Conservation (phyloP, 2,329 filamentous ascomycete species). For the Lachnum nothofagi region DNA sequence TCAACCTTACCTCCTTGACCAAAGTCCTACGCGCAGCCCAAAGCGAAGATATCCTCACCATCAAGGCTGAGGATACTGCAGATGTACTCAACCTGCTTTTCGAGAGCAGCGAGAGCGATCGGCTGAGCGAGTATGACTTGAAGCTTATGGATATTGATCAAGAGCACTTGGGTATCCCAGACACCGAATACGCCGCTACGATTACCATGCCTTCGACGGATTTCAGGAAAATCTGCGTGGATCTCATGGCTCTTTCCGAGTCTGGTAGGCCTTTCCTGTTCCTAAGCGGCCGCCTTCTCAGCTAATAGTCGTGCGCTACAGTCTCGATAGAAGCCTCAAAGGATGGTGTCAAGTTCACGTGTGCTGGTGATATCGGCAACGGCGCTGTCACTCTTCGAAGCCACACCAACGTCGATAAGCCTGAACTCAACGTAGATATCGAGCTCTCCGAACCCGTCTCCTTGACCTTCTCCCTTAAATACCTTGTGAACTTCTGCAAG, state of each 20-base stretch:
- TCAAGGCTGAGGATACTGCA: slow-evolving; percentile 95
- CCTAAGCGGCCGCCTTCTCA: not conserved
- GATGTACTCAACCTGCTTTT: slow-evolving; percentile 95
- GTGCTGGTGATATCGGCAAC: slow-evolving; percentile 91
- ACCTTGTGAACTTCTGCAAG: slow-evolving; percentile 99
- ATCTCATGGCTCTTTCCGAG: slow-evolving; percentile 87
- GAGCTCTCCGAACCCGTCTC: slow-evolving; percentile 86
- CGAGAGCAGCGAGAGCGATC: slow-evolving; percentile 81
- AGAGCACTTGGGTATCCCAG: slow-evolving; percentile 96
- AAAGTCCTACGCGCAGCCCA: slow-evolving; percentile 94
- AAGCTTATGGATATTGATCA: slow-evolving; percentile 99
- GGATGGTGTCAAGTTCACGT: slow-evolving; percentile 93
- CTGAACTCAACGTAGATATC: slow-evolving; percentile 79
- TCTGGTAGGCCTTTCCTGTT: slow-evolving; percentile 61
- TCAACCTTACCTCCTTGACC: slow-evolving; percentile 93
- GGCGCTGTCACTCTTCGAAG: slow-evolving; percentile 87
- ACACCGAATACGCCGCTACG: slow-evolving; percentile 95
- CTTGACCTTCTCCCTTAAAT: slow-evolving; percentile 97
- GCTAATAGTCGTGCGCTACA: slow-evolving; percentile 36
- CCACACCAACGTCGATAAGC: slow-evolving; percentile 85
- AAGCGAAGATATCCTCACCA: slow-evolving; percentile 87
- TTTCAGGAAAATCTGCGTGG: slow-evolving; percentile 91
- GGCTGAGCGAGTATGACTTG: slow-evolving; percentile 97
- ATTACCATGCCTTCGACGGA: slow-evolving; percentile 83
- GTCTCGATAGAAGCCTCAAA: slow-evolving; percentile 95